Base-by-base conservation (phyloP, 2,329 filamentous ascomycete species). In the Venturia nashicola region DNA sequence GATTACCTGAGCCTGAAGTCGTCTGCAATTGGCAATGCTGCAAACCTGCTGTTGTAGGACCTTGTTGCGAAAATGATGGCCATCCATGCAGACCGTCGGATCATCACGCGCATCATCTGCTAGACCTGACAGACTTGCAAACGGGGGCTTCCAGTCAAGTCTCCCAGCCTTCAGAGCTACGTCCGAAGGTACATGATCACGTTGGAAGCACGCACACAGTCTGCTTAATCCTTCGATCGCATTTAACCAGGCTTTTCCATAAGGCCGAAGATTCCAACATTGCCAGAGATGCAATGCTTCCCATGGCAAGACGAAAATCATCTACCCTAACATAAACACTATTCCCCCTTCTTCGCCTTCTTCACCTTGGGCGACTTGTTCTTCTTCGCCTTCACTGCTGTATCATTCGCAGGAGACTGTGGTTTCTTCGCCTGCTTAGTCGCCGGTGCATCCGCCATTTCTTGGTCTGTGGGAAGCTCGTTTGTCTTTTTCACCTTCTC, bases 371-470 rank as follows among this genome's bases (percentile, higher is more conserved):
- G 8, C 60, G 39, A 65, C 20, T 66, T 67, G 54, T 55, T 57
- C 62, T 67, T 65, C 64, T 64, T 65, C 34, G 36, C 32, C 12
- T 63, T 46, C 63, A 54, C 62, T 64, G 20, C 57, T 57, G 68
- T 70, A 8, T 51, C 46, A 9, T 51, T 51, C 6, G 46, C 20
- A 16, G 20, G 46, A 14, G 11, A 23, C 51, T 42, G 62, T 59
- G 64, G 57, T 63, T 67, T 67, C 64, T 67, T 69, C 65, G 65
- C 64, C 59, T 65, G 65, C 61, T 69, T 64, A 18, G 42, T 18
- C 11, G 46, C 20, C 23, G 46, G 12, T 27, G 46, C 20, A n/a
- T 20, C n/a, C 44, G n/a, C 20, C 66, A 72, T 71, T 7, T 63
- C 68, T 32, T 69, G 71, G 61, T 65, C 65, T 11, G 32, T 55